A percentile compares a stretch with the other conserved stretches of the same genome.
Evolutionary conservation across 352 stramenopile species (phyloP).

Genomic region (Pythium sukuiense): DNA sequence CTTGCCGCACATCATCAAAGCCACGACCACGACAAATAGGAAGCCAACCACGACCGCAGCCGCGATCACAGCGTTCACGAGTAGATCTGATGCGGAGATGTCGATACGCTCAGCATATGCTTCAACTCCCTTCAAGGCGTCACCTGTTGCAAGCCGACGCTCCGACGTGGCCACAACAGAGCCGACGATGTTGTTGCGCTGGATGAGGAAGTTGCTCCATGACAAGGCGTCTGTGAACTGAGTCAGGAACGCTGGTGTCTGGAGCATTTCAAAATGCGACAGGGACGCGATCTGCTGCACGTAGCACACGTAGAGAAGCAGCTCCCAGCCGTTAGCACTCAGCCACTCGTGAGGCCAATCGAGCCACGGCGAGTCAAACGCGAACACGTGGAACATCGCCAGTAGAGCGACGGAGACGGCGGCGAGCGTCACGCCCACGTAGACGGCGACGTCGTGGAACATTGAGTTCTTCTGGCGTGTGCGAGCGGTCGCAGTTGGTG

Average conservation of each 20-base stretch:
- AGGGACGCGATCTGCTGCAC: slow-evolving; percentile 44
- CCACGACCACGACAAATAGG: slow-evolving; percentile 26
- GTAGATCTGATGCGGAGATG: slow-evolving; percentile 26
- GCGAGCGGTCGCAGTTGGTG: background rate
- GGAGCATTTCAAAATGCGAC: slow-evolving; percentile 37
- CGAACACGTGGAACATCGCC: slow-evolving; percentile 62
- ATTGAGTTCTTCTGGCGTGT: background rate
- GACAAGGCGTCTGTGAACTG: slow-evolving; percentile 48
- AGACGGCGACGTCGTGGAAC: slow-evolving; percentile 13
- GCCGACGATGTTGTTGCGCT: slow-evolving; percentile 14
- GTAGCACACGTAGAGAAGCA: slow-evolving; percentile 44
- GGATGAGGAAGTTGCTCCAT: slow-evolving; percentile 49
- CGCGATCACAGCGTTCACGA: slow-evolving; percentile 29
- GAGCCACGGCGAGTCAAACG: slow-evolving; percentile 40
- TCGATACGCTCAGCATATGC: slow-evolving; percentile 38
- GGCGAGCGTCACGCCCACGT: slow-evolving; percentile 24
- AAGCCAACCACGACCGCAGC: slow-evolving; percentile 27
- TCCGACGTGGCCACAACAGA: background rate
- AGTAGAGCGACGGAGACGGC: slow-evolving; percentile 59
- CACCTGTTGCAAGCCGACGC: slow-evolving; percentile 25
- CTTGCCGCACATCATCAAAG: slow-evolving; percentile 19
- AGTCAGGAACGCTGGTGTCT: slow-evolving; percentile 36
- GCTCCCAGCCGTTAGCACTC: slow-evolving; percentile 46
- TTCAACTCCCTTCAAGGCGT: slow-evolving; percentile 25
- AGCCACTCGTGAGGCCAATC: slow-evolving; percentile 24